phyloP scores from a whole-genome alignment of 1,139 yeast genomes.

The Blastobotrys raffinosifermentans region DNA sequence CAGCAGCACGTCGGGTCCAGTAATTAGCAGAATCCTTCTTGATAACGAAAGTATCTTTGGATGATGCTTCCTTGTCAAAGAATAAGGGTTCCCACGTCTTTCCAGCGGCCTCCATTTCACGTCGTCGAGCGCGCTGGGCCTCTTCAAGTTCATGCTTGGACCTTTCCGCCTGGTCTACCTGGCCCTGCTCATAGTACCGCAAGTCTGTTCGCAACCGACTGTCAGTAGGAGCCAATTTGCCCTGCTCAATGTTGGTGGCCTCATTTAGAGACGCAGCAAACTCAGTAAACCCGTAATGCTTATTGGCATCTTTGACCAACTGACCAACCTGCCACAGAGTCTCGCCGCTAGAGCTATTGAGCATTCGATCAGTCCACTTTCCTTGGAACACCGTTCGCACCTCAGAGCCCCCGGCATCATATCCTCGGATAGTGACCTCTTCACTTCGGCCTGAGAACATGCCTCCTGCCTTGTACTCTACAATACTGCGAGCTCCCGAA shows the following conservation, averaged over 20 bases:
- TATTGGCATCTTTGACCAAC: conserved; percentile 51
- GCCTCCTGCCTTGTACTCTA: conserved; percentile 57
- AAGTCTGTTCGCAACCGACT: conserved; percentile 88
- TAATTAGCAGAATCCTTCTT: conserved; percentile 61
- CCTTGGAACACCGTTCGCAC: conserved; percentile 48
- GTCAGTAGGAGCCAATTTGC: conserved; percentile 71
- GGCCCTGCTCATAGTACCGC: conserved; percentile 61
- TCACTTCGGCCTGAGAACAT: conserved; percentile 89
- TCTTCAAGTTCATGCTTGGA: conserved; percentile 68
- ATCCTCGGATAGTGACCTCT: conserved; percentile 56
- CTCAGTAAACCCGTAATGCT: conserved; percentile 78
- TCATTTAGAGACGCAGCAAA: conserved; percentile 80
- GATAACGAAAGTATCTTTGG: conserved; percentile 51
- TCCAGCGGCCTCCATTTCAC: conserved; percentile 44
- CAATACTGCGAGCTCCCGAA: conserved; percentile 59
- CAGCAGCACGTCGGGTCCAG: conserved; percentile 57
- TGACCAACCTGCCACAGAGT: conserved; percentile 62
- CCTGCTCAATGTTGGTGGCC: conserved; percentile 63
- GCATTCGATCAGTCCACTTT: conserved; percentile 59
- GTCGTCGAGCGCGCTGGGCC: conserved; percentile 72
- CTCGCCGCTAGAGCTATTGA: conserved; percentile 13
- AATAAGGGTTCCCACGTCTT: conserved; percentile 52
- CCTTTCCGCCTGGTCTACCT: conserved; percentile 62
- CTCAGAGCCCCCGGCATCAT: conserved; percentile 33
- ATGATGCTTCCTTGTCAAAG: conserved; percentile 39